phyloP scores from a whole-genome alignment of 1,284 basidiomycete species.

The Mycena citricolor region DNA sequence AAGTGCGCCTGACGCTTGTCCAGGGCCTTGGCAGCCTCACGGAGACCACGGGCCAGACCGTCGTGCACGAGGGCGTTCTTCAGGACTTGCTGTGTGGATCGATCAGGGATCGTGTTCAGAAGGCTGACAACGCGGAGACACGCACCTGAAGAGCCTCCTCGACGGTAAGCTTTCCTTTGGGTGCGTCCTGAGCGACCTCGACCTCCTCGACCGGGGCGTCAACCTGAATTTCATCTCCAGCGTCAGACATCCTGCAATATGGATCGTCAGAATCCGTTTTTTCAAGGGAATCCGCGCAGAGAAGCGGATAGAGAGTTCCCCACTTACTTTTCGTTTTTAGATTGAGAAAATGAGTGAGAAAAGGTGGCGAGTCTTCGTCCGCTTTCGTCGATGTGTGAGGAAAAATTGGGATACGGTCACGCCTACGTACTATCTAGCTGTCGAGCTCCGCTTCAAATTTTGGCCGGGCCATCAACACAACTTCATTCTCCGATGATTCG shows the following conservation, averaged over 20 bases:
- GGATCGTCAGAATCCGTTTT: constrained; percentile 12
- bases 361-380: constrained; percentile 95
- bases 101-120: constrained; percentile 2
- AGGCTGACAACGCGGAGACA: constrained; percentile 5
- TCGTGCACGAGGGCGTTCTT: constrained; percentile 98
- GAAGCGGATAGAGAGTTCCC: constrained; percentile 9
- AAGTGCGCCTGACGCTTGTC: constrained; percentile 99
- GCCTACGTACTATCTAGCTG: no score
- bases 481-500: no score
- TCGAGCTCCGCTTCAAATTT: no score
- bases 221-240: constrained; percentile 92
- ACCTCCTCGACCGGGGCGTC: constrained; percentile 69
- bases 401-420: constrained; percentile 53
- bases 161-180: constrained; percentile 93
- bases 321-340: constrained; percentile 46
- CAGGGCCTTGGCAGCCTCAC: constrained; percentile 96
- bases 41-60: constrained; percentile 96
- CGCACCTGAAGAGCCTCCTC: constrained; percentile 96
- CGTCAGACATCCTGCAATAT: constrained; percentile 88
- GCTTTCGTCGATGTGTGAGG: constrained; percentile 80
- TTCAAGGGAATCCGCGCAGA: constrained; percentile 1
- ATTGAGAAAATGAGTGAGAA: constrained; percentile 41
- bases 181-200: constrained; percentile 78
- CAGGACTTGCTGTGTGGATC: constrained; percentile 72
- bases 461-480: no score